These are phyloP conservation scores for Drosera spatulata DNA, from an alignment of 179 eudicot species.

Conservation along the genomic window DNA sequence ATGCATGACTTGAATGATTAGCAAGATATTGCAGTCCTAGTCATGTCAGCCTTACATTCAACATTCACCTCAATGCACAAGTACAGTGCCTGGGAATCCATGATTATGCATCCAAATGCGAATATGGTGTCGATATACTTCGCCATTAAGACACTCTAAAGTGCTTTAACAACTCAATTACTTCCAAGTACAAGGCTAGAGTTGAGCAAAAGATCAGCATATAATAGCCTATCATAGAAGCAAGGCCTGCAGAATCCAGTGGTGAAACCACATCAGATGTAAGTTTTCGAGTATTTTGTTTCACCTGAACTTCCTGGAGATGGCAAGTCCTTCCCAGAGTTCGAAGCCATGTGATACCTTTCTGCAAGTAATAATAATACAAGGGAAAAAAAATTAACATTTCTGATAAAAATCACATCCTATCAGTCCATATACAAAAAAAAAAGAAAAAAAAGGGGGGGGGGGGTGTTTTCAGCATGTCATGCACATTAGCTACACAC, in stretches of 20 bases:
- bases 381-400: no score
- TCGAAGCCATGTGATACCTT: no score
- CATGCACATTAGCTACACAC: no score
- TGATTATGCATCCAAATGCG: no score
- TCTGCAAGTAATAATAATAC: no score
- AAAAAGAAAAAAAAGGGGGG: no score
- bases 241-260: background rate
- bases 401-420: background rate
- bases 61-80: background rate
- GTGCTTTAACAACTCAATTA: background rate
- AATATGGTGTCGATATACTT: no score
- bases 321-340: background rate
- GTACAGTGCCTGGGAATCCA: no score
- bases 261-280: background rate
- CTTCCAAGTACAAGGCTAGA: no score
- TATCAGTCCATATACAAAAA: background rate
- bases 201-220: background rate
- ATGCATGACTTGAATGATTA: background rate
- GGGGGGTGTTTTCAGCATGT: no score
- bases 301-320: background rate
- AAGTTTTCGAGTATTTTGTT: background rate
- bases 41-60: background rate
- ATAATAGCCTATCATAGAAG: background rate
- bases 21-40: background rate
- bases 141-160: no score